These are phyloP conservation scores for Fusarium begoniae DNA, from an alignment of 2,329 filamentous ascomycete species.

Conservation along the genomic window DNA sequence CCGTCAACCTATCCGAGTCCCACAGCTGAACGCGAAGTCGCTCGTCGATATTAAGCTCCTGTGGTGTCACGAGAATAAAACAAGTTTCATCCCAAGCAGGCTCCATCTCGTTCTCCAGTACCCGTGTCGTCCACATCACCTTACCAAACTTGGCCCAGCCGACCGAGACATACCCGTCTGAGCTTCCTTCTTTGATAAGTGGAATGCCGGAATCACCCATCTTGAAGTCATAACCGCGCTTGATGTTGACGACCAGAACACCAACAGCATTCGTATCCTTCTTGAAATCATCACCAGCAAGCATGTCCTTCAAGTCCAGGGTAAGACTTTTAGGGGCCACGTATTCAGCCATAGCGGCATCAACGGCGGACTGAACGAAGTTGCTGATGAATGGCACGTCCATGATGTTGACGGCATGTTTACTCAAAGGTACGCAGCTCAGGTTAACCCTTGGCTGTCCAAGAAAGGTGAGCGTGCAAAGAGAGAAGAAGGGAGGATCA, in stretches of 20 bases:
- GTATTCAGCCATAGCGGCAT: constrained; percentile 78
- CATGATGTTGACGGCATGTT: constrained; percentile 76
- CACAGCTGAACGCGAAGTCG: constrained; percentile 75
- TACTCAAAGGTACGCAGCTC: constrained; percentile 75
- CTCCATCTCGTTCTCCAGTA: constrained; percentile 71
- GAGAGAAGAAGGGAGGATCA: constrained; percentile 79
- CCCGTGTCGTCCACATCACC: constrained; percentile 69
- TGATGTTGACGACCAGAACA: constrained; percentile 72
- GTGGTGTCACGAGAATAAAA: constrained; percentile 73
- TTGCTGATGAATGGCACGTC: constrained; percentile 78
- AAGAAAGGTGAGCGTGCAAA: constrained; percentile 78
- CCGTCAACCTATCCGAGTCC: constrained; percentile 78
- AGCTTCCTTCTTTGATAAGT: constrained; percentile 65
- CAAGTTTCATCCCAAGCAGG: constrained; percentile 77
- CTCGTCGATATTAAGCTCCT: constrained; percentile 78
- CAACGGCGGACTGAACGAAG: constrained; percentile 78
- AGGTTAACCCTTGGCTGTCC: constrained; percentile 78
- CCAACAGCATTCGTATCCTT: constrained; percentile 75
- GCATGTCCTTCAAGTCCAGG: constrained; percentile 78
- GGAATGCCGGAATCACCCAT: constrained; percentile 73
- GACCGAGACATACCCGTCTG: constrained; percentile 76
- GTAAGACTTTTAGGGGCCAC: constrained; percentile 80
- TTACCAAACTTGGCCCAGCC: constrained; percentile 81
- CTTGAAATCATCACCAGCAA: constrained; percentile 81
- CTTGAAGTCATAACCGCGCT: constrained; percentile 75